Base-by-base conservation (phyloP, 2,329 filamentous ascomycete genomes). In the Colletotrichum godetiae region DNA sequence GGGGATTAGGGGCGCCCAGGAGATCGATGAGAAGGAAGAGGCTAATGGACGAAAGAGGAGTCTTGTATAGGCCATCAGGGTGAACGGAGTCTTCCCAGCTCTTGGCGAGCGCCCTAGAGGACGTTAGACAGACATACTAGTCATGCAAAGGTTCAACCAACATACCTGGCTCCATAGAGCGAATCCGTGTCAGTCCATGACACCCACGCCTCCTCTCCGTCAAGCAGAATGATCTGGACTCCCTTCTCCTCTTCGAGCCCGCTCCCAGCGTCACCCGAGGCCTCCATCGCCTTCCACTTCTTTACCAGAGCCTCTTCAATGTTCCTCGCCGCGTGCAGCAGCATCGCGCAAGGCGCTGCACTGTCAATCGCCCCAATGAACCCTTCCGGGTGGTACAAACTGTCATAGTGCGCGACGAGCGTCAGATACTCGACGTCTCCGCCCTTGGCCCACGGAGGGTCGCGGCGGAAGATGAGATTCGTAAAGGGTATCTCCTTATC, bases 291-390 rank as follows among this genome's bases (percentile, higher is more conserved):
- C 35, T 90, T 88, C 94, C 97, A 98, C 84, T 96, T 97, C 80
- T 88, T 89, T 35, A 92, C 94, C 80, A 98, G 84, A 2, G 94
- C 94, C 1, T 85, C 88, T 78, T 98, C 95, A 58, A 99, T 90
- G 75, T 91, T 94, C 76, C 92, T 88, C 74, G 95, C 94, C 13
- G 93, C 91, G 81, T 98, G 94, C 90, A 99, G 89, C 72, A 99
- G 87, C 88, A 98, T 95, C 0, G 97, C 97, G 82, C 96, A 98
- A 11, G 97, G 95, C 22, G 94, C 97, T 1, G 97, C 97, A 78
- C 95, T 98, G 80, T 99, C 97, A 15, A 91, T 97, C 0, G 96
- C 97, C 0, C 97, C 97, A 72, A 99, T 93, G 81, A 99, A 99
- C 0, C 95, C 96, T 74, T 92, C 85, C 0, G 95, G 96, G 31